Base-by-base conservation (phyloP, 2,329 filamentous ascomycete genomes). In the Fusarium transvaalense region DNA sequence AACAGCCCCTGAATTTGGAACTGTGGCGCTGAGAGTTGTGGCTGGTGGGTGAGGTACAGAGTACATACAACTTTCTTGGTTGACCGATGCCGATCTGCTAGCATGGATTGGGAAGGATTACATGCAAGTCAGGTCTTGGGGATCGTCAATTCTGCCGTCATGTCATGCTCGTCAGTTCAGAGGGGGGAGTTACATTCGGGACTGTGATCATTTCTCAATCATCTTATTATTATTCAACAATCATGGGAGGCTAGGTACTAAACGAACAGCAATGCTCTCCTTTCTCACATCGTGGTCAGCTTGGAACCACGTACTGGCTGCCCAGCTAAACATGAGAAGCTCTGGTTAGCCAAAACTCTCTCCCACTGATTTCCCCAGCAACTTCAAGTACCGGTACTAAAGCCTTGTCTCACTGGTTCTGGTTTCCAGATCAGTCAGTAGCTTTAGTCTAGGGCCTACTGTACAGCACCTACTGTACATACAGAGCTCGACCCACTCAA, bases 341-440 rank as follows among this genome's bases (percentile, higher is more conserved):
- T 19, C 55, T n/a, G 43, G 54, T 46, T 56, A 50, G 55, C 54
- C 45, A 51, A 63, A 61, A 50, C 56, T 61, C 56, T 35, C 23
- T 35, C 42, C 13, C 21, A 55, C 27, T 27, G 23, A 51, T 39
- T 45, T 45, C 48, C 43, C 48, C 48, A 66, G 27, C 38, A 48
- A 50, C 46, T 19, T 5, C 37, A 60, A 55, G 51, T 61, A 60
- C 56, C 58, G 58, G 51, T 60, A 66, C 58, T 46, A 61, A 32
- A 47, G 42, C 34, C 23, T n/a, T 51, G 54, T 70, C 60, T 58
- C 60, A 71, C 69, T 71, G 60, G 61, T 64, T 71, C 46, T 48
- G 53, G 61, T 48, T 67, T 55, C 58, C 41, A 68, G 71, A 74
- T 74, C 68, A 58, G 67, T 71, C n/a, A n/a, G n/a, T n/a, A n/a